A percentile compares a stretch with the other conserved stretches of the same genome.
These are phyloP conservation scores for Microsporum ferrugineum DNA, from an alignment of 2,329 filamentous ascomycete genomes.

Conservation along the genomic window DNA sequence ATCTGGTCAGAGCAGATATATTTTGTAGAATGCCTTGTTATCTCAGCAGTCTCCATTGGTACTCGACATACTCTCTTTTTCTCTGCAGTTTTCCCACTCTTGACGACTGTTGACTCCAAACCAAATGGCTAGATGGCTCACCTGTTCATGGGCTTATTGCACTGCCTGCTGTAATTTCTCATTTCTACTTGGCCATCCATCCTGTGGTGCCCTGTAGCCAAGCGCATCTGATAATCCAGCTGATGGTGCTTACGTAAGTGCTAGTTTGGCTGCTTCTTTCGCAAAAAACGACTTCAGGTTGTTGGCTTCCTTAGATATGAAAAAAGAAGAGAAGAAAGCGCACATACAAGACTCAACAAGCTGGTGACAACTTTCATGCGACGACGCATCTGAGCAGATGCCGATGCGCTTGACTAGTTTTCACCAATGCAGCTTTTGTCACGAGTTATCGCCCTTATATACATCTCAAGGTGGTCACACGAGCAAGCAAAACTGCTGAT, in stretches of 20 bases:
- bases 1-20: not conserved
- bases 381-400: not conserved
- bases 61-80: not conserved
- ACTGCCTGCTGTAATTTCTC: not conserved
- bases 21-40: not conserved
- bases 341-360: not conserved
- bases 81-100: not conserved
- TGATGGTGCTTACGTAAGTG: not conserved
- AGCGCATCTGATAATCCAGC: not conserved
- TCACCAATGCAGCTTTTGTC: not conserved
- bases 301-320: not conserved
- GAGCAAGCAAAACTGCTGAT: not conserved
- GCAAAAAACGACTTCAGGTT: not conserved
- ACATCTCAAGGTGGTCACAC: not conserved
- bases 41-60: not conserved
- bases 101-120: not conserved
- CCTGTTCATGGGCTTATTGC: not conserved
- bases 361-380: not conserved
- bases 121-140: not conserved
- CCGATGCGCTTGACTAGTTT: not conserved
- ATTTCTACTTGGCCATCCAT: not conserved
- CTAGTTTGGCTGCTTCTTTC: not conserved
- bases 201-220: not conserved
- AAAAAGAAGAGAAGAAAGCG: not conserved
- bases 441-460: not conserved